Conservation (phyloP, 305 asterid genomes). For the Salvia sclarea region DNA sequence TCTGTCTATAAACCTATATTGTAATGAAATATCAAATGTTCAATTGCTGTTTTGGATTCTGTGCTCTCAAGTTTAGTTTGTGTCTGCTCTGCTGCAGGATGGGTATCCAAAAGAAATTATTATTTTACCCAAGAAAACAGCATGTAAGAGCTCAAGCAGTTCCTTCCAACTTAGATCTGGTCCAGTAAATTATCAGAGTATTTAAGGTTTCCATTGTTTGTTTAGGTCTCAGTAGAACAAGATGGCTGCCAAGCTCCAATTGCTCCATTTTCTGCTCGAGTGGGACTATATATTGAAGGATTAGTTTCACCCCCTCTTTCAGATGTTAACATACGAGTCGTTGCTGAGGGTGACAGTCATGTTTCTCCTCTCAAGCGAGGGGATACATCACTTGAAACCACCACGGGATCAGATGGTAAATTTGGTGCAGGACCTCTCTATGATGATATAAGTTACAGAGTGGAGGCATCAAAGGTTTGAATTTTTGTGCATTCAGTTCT, state of each 20-base stretch:
- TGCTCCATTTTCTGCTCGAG: constrained; percentile 75
- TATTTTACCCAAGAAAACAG: constrained; percentile 81
- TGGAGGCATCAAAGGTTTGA: constrained; percentile 90
- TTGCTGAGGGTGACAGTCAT: constrained; percentile 65
- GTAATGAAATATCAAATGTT: constrained; percentile 13
- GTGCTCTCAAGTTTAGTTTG: constrained; percentile 34
- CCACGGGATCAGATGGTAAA: constrained; percentile 68
- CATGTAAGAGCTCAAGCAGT: constrained; percentile 56
- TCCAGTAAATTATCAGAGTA: constrained; percentile 20
- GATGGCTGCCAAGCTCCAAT: constrained; percentile 85
- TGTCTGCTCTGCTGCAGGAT: constrained; percentile 59
- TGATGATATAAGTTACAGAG: constrained; percentile 71
- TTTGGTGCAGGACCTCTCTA: constrained; percentile 91
- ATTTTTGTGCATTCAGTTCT: constrained; percentile 26
- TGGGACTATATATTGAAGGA: constrained; percentile 90
- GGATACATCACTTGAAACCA: constrained; percentile 65
- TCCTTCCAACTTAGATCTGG: constrained; percentile 20
- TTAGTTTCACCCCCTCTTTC: constrained; percentile 90
- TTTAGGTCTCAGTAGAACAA: constrained; percentile 63
- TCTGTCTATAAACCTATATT: neutral
- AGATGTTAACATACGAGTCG: constrained; percentile 65
- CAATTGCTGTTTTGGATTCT: constrained; percentile 19
- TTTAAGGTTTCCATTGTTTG: constrained; percentile 35
- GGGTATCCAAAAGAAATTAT: constrained; percentile 57
- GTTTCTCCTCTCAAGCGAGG: constrained; percentile 67